Conservation (phyloP, 805 yeast genomes). For the Dipodascopsis uninucleata region DNA sequence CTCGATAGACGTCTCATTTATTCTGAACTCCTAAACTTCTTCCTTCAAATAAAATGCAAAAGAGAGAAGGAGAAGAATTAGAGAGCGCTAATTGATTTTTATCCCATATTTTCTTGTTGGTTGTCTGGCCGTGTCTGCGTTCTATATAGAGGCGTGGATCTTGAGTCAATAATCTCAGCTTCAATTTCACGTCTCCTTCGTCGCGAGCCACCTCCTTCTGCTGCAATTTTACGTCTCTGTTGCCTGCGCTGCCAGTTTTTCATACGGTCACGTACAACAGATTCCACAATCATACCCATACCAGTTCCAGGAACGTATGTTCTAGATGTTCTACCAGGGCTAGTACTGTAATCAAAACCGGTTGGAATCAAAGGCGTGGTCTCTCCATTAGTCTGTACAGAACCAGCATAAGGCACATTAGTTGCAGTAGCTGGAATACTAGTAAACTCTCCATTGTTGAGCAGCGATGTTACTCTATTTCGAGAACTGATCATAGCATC, state of each 20-base stretch:
- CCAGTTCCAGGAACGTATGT: constrained; percentile 27
- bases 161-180: constrained; percentile 4
- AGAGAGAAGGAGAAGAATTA: no score
- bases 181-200: not conserved
- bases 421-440: no score
- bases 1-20: no score
- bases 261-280: constrained; percentile 27
- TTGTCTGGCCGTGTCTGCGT: not conserved
- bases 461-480: constrained; percentile 1
- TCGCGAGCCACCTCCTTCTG: not conserved
- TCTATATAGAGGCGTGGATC: constrained; percentile 4
- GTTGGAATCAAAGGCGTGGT: no score
- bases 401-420: no score
- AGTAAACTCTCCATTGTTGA: not conserved
- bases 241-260: constrained; percentile 18
- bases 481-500: constrained; percentile 7
- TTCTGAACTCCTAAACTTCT: no score
- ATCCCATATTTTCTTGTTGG: no score
- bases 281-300: constrained; percentile 24
- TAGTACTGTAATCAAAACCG: constrained; percentile 4
- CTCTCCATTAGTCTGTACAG: no score
- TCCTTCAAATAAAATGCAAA: no score
- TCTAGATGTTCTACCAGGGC: constrained; percentile 23
- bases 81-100: no score
- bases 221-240: constrained; percentile 1